Evolutionary conservation across 75 land plant genomes (phyloP).

Genomic region (Chamaecyparis obtusa): DNA sequence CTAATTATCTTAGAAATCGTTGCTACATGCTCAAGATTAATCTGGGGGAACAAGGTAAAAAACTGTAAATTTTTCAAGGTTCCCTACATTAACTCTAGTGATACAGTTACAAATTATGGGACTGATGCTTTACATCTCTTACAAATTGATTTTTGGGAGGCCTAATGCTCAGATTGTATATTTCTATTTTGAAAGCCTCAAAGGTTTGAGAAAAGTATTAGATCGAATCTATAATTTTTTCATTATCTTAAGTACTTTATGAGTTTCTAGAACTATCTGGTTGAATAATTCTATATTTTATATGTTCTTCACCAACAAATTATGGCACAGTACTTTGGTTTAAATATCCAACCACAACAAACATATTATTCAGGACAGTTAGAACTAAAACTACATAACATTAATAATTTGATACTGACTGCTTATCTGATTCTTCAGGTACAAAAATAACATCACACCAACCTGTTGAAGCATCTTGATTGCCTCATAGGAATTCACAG

Average conservation of each 20-base stretch:
- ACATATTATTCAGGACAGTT: background rate
- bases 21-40: background rate
- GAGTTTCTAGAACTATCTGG: background rate
- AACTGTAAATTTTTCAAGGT: background rate
- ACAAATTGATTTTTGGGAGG: background rate
- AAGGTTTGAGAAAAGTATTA: background rate
- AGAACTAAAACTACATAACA: background rate
- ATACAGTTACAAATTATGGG: background rate
- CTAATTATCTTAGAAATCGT: no score
- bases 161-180: background rate
- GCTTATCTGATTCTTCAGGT: background rate
- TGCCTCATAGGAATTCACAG: conserved; percentile 16
- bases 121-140: background rate
- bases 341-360: background rate
- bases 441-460: background rate
- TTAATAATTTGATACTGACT: background rate
- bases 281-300: background rate
- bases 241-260: background rate
- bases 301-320: background rate
- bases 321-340: background rate
- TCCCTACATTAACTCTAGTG: background rate
- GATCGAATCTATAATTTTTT: background rate
- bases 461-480: conserved; percentile 45
- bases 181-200: background rate
- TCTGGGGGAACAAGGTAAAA: background rate